Conservation (phyloP, 768 basidiomycete genomes). For the Boletus vermiculosoides region DNA sequence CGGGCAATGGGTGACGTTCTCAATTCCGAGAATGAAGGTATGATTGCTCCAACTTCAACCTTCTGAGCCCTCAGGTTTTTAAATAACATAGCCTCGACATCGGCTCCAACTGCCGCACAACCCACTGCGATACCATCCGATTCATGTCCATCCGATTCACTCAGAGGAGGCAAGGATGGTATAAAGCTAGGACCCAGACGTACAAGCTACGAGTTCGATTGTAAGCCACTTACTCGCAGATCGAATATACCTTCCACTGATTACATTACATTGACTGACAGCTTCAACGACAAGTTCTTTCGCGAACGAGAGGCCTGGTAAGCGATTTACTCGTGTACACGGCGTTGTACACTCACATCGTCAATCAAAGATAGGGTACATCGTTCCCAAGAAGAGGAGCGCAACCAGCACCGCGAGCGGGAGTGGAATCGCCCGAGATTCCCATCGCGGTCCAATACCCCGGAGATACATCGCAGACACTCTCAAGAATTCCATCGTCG, state of each 20-base stretch:
- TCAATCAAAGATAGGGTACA: slow-evolving; percentile 28
- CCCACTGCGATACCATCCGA: slow-evolving; percentile 3
- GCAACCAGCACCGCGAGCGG: slow-evolving; percentile 43
- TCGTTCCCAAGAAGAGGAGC: slow-evolving; percentile 31
- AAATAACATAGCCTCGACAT: slow-evolving; percentile 14
- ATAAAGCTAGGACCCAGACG: slow-evolving; percentile 8
- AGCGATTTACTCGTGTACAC: slow-evolving; percentile 17
- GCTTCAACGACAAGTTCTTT: slow-evolving; percentile 32
- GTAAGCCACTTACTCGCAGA: slow-evolving; percentile 13
- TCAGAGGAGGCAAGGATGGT: slow-evolving; percentile 1
- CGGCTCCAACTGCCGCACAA: slow-evolving; percentile 5
- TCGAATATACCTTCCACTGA: background rate
- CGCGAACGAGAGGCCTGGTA: slow-evolving; percentile 14
- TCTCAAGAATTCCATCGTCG: slow-evolving; percentile 29
- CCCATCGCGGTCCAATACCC: slow-evolving; percentile 24
- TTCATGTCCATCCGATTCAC: slow-evolving; percentile 17
- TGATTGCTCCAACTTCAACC: background rate
- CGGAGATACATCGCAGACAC: slow-evolving; percentile 26
- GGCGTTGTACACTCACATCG: background rate
- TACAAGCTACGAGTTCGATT: slow-evolving; percentile 12
- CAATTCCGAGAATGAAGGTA: slow-evolving; percentile 47
- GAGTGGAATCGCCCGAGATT: slow-evolving; percentile 44
- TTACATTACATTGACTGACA: slow-evolving; percentile 10
- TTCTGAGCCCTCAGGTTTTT: background rate
- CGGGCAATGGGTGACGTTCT: slow-evolving; percentile 55